Conservation (phyloP, 768 basidiomycete species). For the Russula dissimulans region DNA sequence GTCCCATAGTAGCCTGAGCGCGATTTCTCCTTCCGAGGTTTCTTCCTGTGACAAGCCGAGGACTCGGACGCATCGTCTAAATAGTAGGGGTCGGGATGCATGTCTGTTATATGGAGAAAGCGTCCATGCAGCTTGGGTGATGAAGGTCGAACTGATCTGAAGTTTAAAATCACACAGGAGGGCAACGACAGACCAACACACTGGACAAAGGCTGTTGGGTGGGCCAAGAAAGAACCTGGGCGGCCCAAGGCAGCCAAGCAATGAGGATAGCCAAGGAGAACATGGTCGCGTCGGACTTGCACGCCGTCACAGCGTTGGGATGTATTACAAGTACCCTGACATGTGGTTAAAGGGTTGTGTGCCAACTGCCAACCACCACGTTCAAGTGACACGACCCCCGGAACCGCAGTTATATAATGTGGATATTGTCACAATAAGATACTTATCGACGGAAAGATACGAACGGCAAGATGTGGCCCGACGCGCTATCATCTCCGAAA, state of each 20-base stretch:
- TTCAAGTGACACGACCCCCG: not conserved
- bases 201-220: constrained; percentile 12
- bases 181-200: not conserved
- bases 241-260: not conserved
- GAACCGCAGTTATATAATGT: not conserved
- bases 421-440: not conserved
- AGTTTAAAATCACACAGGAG: not conserved
- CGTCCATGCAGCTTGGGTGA: constrained; percentile 51
- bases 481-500: not conserved
- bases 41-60: constrained; percentile 60
- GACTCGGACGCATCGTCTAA: constrained; percentile 38
- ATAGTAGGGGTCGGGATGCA: constrained; percentile 75
- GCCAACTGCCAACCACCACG: not conserved
- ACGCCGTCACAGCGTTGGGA: not conserved
- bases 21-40: constrained; percentile 44
- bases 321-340: not conserved
- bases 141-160: not conserved
- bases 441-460: not conserved
- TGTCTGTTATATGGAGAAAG: constrained; percentile 77
- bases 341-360: not conserved
- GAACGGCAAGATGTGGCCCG: constrained; percentile 1
- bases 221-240: not conserved
- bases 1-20: constrained; percentile 56
- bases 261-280: not conserved
- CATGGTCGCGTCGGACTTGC: constrained; percentile 4